Evolutionary conservation across 176 grass and related monocot genomes (phyloP).

Genomic region (Otatea glauca): DNA sequence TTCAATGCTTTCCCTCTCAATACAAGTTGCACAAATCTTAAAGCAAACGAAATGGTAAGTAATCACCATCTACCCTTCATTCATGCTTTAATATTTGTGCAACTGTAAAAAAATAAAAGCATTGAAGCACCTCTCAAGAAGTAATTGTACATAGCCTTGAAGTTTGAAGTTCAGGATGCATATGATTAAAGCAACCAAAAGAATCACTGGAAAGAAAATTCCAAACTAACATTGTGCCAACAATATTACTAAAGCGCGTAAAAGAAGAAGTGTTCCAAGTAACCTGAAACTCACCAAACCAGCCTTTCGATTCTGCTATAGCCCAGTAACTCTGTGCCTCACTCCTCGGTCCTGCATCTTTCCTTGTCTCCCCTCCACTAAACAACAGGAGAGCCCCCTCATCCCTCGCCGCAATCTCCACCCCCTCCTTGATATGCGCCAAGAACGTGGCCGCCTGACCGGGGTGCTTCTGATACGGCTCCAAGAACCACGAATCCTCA

Average conservation of each 20-base stretch:
- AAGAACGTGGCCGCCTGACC: constrained; percentile 90
- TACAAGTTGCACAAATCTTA: too few species aligned
- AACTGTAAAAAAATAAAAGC: too few species aligned
- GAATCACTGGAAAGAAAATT: background rate
- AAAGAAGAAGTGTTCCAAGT: background rate
- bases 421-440: constrained; percentile 78
- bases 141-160: background rate
- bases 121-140: too few species aligned
- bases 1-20: too few species aligned
- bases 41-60: too few species aligned
- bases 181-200: background rate
- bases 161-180: constrained; percentile 8
- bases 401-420: constrained; percentile 60
- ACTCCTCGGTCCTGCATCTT: constrained; percentile 77
- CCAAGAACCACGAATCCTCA: constrained; percentile 89
- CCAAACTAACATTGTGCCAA: background rate
- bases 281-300: constrained; percentile 70
- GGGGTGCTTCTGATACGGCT: constrained; percentile 81
- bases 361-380: constrained; percentile 88
- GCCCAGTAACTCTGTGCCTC: constrained; percentile 97
- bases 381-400: constrained; percentile 77
- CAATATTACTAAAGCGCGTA: background rate
- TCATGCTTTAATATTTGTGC: too few species aligned
- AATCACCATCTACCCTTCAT: too few species aligned
- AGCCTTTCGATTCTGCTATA: constrained; percentile 75